Conservation (phyloP, 305 asterid species). For the Plantago coronopus region DNA sequence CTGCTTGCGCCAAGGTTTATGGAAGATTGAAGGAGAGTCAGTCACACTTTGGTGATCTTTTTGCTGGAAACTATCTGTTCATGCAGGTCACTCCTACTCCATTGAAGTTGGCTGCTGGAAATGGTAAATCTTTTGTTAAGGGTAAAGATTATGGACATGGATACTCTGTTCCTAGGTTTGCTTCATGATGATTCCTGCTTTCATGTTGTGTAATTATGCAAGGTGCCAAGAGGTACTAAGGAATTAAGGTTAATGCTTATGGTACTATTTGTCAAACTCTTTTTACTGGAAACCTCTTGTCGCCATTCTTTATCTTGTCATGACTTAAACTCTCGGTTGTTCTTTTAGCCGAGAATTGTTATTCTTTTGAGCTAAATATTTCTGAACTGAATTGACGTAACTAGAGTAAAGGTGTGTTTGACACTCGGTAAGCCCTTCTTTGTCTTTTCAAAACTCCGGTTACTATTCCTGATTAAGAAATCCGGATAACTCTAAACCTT, state of each 20-base stretch:
- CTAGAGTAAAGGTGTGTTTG: too few relatives aligned
- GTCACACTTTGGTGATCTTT: conserved; percentile 69
- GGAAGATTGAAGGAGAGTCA: conserved; percentile 67
- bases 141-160: conserved; percentile 1
- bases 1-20: conserved; percentile 45
- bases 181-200: conserved; percentile 1
- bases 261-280: too few relatives aligned
- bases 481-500: too few relatives aligned
- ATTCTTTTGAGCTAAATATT: too few relatives aligned
- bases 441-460: too few relatives aligned
- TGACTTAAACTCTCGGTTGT: too few relatives aligned
- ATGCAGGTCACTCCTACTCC: conserved; percentile 80
- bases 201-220: not conserved
- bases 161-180: conserved; percentile 20
- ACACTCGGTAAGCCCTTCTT: too few relatives aligned
- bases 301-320: not conserved
- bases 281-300: too few relatives aligned
- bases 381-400: too few relatives aligned
- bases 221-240: not conserved
- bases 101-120: conserved; percentile 25
- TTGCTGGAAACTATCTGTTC: conserved; percentile 84
- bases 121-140: conserved; percentile 17
- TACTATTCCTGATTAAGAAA: too few relatives aligned
- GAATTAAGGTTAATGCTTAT: not conserved
- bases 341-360: too few relatives aligned